These are phyloP conservation scores for Podospora sp. DNA, from an alignment of 495 filamentous ascomycete species.

Conservation along the genomic window DNA sequence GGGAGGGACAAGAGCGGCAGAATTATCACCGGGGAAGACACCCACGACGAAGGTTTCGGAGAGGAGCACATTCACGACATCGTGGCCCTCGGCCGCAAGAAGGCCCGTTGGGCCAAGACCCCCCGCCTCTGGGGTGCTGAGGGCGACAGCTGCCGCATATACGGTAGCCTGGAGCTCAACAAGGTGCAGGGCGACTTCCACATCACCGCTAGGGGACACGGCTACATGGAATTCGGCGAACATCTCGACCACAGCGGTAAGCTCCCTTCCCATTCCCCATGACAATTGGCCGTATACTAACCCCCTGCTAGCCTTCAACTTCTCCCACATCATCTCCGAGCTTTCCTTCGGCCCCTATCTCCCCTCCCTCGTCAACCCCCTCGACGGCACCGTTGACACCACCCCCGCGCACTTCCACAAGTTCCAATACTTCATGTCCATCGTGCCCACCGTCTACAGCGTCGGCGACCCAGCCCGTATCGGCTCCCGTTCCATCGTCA, in stretches of 20 bases:
- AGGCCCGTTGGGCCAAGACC: conserved; percentile 68
- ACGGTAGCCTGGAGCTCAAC: conserved; percentile 85
- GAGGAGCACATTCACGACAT: conserved; percentile 77
- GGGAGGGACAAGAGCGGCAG: conserved; percentile 53
- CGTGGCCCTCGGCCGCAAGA: conserved; percentile 59
- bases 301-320: conserved; percentile 77
- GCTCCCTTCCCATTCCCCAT: conserved; percentile 21
- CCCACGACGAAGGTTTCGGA: conserved; percentile 60
- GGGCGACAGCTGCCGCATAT: conserved; percentile 77
- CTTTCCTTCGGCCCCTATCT: conserved; percentile 96
- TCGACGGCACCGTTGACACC: conserved; percentile 83
- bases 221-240: conserved; percentile 74
- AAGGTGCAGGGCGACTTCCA: conserved; percentile 99
- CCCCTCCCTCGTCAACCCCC: conserved; percentile 88
- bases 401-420: conserved; percentile 82
- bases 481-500: conserved; percentile 64
- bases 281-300: conserved; percentile 1
- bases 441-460: conserved; percentile 95
- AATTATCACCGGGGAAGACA: conserved; percentile 55
- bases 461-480: conserved; percentile 45
- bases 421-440: conserved; percentile 97
- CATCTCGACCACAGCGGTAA: conserved; percentile 85
- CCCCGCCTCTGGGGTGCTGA: conserved; percentile 62
- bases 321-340: conserved; percentile 95
- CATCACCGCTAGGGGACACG: conserved; percentile 93